These are phyloP conservation scores for Sarocladium oryzae DNA, from an alignment of 2,329 filamentous ascomycete species.

Conservation along the genomic window DNA sequence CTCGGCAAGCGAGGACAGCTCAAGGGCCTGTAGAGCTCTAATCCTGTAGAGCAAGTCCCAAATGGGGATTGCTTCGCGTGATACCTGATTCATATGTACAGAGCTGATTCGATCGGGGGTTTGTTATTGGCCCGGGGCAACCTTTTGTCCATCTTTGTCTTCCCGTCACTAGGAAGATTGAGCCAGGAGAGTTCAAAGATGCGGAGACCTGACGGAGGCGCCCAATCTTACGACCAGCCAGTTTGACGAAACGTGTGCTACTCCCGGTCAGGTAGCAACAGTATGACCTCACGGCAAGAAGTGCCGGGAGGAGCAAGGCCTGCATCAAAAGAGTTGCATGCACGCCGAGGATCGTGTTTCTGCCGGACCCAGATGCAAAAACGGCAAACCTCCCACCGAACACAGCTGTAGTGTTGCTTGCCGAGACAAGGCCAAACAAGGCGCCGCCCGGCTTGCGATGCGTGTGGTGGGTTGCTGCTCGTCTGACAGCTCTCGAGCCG, in stretches of 20 bases:
- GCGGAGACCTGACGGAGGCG: too few species aligned
- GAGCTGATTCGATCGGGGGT: too few species aligned
- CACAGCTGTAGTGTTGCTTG: neutral
- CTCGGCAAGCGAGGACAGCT: too few species aligned
- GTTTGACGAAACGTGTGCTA: too few species aligned
- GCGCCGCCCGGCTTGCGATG: neutral
- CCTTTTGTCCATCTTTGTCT: too few species aligned
- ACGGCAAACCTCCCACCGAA: neutral
- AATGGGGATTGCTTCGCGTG: neutral
- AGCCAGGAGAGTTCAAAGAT: too few species aligned
- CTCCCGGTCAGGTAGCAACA: too few species aligned
- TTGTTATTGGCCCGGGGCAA: too few species aligned
- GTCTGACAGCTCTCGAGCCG: conserved; percentile 6
- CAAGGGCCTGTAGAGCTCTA: too few species aligned
- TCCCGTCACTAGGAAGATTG: too few species aligned
- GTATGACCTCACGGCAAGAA: neutral
- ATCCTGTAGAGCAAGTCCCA: neutral
- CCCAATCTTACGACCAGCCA: too few species aligned
- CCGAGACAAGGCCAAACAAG: neutral
- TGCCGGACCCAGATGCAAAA: neutral
- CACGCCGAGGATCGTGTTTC: neutral
- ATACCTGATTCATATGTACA: neutral
- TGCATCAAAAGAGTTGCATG: conserved; percentile 4
- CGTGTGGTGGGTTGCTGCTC: neutral
- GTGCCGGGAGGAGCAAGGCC: neutral